Percentiles rank a stretch among this genome's conserved stretches.
Conservation (phyloP, 1,139 yeast genomes). For the Kurtzmaniella natalensis region DNA sequence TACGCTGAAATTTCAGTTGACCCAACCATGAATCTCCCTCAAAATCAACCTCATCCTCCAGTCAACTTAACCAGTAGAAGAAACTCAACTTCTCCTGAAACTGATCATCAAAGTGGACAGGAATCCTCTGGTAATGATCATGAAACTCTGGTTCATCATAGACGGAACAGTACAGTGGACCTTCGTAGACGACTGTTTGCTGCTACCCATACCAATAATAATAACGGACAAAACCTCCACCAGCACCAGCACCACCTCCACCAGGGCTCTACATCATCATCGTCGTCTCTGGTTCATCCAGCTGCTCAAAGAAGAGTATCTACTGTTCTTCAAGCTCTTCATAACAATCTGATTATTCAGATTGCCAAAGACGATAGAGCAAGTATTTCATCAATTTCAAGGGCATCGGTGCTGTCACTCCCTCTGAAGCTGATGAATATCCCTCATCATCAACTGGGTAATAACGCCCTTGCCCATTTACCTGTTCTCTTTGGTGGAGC, state of each 20-base stretch:
- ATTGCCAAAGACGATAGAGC: slow-evolving; percentile 38
- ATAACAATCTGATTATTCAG: slow-evolving; percentile 43
- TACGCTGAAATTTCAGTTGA: slow-evolving; percentile 44
- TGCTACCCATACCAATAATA: not conserved
- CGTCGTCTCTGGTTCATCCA: slow-evolving; percentile 4
- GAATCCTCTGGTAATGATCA: not conserved
- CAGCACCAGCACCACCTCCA: slow-evolving; percentile 1
- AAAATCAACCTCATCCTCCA: slow-evolving; percentile 39
- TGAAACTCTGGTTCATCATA: slow-evolving; percentile 1
- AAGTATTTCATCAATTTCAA: slow-evolving; percentile 27
- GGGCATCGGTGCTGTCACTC: slow-evolving; percentile 42
- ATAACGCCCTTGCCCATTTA: slow-evolving; percentile 39
- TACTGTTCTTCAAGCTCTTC: slow-evolving; percentile 11
- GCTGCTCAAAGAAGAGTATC: not conserved
- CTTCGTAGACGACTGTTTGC: slow-evolving; percentile 1
- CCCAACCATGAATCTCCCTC: slow-evolving; percentile 48
- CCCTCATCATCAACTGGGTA: slow-evolving; percentile 44
- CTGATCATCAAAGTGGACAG: slow-evolving; percentile 8
- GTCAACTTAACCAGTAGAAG: slow-evolving; percentile 28
- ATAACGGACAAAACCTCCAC: slow-evolving; percentile 4
- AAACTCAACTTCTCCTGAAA: slow-evolving; percentile 23
- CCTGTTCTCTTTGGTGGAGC: slow-evolving; percentile 40
- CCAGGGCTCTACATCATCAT: too few species aligned
- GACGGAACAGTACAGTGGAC: slow-evolving; percentile 1
- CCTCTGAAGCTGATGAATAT: slow-evolving; percentile 48